A percentile compares a stretch with the other conserved stretches of the same genome.
These are phyloP conservation scores for Yamadazyma laniorum DNA, from an alignment of 805 yeast species.

Conservation along the genomic window DNA sequence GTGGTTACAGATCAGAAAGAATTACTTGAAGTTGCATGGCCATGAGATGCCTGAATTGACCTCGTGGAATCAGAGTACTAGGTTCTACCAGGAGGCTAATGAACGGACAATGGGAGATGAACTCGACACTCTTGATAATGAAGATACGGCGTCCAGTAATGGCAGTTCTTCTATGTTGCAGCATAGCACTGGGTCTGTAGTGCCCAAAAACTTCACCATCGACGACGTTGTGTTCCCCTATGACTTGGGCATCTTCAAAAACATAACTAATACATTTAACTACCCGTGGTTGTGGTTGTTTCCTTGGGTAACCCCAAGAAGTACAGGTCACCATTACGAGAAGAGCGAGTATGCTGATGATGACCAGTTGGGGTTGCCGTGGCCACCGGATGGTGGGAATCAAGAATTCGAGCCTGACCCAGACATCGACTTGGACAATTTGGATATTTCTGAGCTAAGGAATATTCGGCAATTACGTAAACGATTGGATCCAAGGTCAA, in stretches of 20 bases:
- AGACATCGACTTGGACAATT: conserved; percentile 16
- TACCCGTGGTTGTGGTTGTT: conserved; percentile 62
- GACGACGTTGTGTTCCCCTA: conserved; percentile 84
- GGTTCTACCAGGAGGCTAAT: conserved; percentile 16
- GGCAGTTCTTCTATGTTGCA: too few species aligned
- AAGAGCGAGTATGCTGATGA: conserved; percentile 53
- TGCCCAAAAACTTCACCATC: conserved; percentile 43
- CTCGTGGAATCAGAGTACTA: conserved; percentile 41
- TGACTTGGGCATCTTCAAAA: conserved; percentile 61
- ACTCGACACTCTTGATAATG: conserved; percentile 5
- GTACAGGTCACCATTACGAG: conserved; percentile 57
- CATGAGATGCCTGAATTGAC: conserved; percentile 43
- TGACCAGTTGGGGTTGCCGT: conserved; percentile 68
- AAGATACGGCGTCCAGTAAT: conserved; percentile 8
- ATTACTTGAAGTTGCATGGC: conserved; percentile 41
- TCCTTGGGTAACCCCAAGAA: conserved; percentile 67
- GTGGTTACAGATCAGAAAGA: conserved; percentile 48
- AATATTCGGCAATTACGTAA: conserved; percentile 26
- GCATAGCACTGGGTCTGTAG: conserved; percentile 13
- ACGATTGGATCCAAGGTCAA: conserved; percentile 37
- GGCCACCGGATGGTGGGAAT: conserved; percentile 90
- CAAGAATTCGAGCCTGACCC: conserved; percentile 29
- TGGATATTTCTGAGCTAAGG: conserved; percentile 11
- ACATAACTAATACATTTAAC: conserved; percentile 57
- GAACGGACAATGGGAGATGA: conserved; percentile 5